Evolutionary conservation across 75 land plant species (phyloP).

Genomic region (Cupressus sempervirens): DNA sequence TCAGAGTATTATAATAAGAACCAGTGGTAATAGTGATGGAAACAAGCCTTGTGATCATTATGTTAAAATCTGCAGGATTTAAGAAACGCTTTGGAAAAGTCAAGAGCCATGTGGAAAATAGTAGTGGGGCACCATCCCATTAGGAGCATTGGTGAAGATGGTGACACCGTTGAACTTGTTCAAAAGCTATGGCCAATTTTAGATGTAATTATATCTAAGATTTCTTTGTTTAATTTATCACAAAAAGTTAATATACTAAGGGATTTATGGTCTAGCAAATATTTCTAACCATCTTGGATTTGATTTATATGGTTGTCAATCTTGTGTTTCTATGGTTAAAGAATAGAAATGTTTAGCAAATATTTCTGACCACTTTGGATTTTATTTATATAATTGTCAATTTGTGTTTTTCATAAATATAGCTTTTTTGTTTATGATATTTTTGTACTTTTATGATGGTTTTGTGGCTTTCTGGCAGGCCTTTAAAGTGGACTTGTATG

Average conservation of each 20-base stretch:
- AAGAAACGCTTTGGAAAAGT: slow-evolving; percentile 1
- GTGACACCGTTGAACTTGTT: slow-evolving; percentile 14
- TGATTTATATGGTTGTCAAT: too few relatives aligned
- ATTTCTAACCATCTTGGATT: too few relatives aligned
- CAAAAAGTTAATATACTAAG: too few relatives aligned
- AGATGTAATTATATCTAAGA: not conserved
- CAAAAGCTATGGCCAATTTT: slow-evolving; percentile 17
- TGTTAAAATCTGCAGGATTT: slow-evolving; percentile 9
- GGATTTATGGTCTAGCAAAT: too few relatives aligned
- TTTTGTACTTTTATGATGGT: not conserved
- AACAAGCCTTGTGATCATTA: not conserved
- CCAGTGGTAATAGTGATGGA: not conserved
- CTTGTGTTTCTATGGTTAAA: too few relatives aligned
- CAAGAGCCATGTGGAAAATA: slow-evolving; percentile 22
- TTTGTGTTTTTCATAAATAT: not conserved
- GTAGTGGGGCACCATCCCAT: slow-evolving; percentile 25
- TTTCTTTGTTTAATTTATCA: too few relatives aligned
- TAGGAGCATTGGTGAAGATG: slow-evolving; percentile 15
- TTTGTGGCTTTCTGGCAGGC: not conserved
- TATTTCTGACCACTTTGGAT: too few relatives aligned
- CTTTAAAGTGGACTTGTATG: not conserved
- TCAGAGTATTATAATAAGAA: not conserved
- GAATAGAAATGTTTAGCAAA: too few relatives aligned
- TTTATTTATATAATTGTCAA: too few relatives aligned
- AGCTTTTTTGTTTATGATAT: not conserved